Evolutionary conservation across 805 yeast genomes (phyloP).

Genomic region (Yarrowia porcina): DNA sequence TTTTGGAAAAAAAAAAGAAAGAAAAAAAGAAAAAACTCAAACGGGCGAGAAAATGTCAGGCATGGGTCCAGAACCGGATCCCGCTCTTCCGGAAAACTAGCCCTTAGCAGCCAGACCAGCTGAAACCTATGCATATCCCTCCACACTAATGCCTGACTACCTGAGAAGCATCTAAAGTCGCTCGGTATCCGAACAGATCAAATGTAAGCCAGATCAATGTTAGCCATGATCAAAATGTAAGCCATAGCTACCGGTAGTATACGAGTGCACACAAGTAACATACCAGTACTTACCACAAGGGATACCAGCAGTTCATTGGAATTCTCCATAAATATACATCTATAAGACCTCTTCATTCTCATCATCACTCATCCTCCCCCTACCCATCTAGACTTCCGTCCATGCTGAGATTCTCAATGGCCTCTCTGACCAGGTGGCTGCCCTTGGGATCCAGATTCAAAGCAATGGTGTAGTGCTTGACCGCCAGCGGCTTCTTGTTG

Average conservation of each 20-base stretch:
- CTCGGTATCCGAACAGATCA: background rate
- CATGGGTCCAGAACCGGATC: background rate
- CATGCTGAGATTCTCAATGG: slow-evolving; percentile 52
- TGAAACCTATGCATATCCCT: background rate
- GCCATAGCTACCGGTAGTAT: too few species aligned
- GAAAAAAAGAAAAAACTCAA: too few species aligned
- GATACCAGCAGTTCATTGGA: too few species aligned
- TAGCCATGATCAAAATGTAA: background rate
- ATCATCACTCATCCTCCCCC: background rate
- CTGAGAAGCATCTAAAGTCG: background rate
- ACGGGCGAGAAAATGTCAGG: too few species aligned
- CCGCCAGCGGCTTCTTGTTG: slow-evolving; percentile 71
- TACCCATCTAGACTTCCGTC: background rate
- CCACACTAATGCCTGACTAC: background rate
- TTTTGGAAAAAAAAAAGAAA: too few species aligned
- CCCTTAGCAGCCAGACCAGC: background rate
- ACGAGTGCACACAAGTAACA: too few species aligned
- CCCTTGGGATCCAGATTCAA: slow-evolving; percentile 91
- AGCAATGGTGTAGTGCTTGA: slow-evolving; percentile 83
- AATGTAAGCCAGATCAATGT: background rate
- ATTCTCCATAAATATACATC: background rate
- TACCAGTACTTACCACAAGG: too few species aligned
- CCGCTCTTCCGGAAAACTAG: background rate
- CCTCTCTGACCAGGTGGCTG: slow-evolving; percentile 76
- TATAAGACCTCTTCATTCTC: background rate